Evolutionary conservation across 441 rosid species (phyloP), one percentile per base, ranked within the genome.

Genomic region (Pelargonium australe): DNA sequence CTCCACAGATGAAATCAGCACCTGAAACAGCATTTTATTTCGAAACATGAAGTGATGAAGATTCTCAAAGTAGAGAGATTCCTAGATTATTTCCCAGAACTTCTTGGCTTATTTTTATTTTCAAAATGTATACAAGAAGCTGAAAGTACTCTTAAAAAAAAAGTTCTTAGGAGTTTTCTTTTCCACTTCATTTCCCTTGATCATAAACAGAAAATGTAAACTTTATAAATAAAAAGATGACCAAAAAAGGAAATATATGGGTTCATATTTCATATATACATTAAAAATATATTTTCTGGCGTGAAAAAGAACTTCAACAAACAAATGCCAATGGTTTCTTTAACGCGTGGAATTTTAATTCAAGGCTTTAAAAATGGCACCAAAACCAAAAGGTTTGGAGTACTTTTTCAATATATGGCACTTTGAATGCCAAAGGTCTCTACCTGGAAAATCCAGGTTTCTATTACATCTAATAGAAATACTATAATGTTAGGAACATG

Each of bases 1-100:
- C 97, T 70, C 91, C 92, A 13, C 82, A 78, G 44, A 89, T 81
- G 79, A 85, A 90, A 81, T 90, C 95, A 70, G 92, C 90, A 74
- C 95, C 96, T 90, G 81, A 69, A 68, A 72, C 1, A 61, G 55
- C 19, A 47, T 47, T 3, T 12, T 3, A 47, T 12, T 47, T 47
- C 12, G 55, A 13, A 47, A 47, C 16, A 47, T 47, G 1, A n/a
- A n/a, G n/a, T n/a, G n/a, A n/a, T n/a, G 10, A 12, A 47, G n/a
- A 47, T 47, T 47, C 55, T 12, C n/a, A 2, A 3, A 47, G 2
- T 47, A 53, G 13, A 49, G 17, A 20, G 5, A 47, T 10, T 47
- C n/a, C 55, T 47, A 4, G 55, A 47, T 9, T n/a, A 47, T 47
- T 47, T 47, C 12, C 55, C 37, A 3, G 4, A 31, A 31, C 37